Base-by-base conservation (phyloP, 345 rosid species). In the Bretschneidera sinensis region DNA sequence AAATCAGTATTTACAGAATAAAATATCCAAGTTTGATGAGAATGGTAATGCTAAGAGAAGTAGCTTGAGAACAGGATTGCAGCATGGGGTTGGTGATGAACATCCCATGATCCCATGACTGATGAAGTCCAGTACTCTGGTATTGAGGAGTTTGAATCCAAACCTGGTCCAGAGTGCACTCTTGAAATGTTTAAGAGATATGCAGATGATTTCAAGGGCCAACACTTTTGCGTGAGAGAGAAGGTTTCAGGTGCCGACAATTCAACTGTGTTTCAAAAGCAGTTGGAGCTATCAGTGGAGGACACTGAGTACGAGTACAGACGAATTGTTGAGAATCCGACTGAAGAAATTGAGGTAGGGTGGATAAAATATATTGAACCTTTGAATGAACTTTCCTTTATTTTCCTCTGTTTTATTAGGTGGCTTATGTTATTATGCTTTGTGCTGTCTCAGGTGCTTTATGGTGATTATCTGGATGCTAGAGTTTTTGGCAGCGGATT, bases 401-500 rank as follows among this genome's bases (percentile, higher is more conserved):
- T n/a, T 63, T 65, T 58, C 58, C 48, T 21, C 33, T 54, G 10
- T 49, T 61, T 57, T 24, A 19, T 23, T 50, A 16, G 17, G n/a
- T 48, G 21, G 43, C 52, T 65, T 19, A 31, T 17, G 8, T 73
- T 51, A 24, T 24, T 55, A 17, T 61, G 53, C 59, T 60, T 47
- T 57, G 50, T 73, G 20, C 51, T 72, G 51, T 63, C 47, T 54
- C 70, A 86, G 94, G 94, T 86, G 61, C 75, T 81, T 56, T 78
- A 64, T 60, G 80, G 86, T 24, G 65, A 68, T 43, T 69, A 80
- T 60, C 19, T 86, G 71, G 79, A 77, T 60, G 70, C 76, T 51
- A 55, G 43, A 24, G 76, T 49, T 21, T 82, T 86, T 78, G 84
- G 85, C 71, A 80, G 89, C 74, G 94, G 91, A 68, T 89, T 89